Evolutionary conservation across 139 green algal species (phyloP), one percentile per base, ranked within the genome.

Genomic region (Zygnema cylindricum): DNA sequence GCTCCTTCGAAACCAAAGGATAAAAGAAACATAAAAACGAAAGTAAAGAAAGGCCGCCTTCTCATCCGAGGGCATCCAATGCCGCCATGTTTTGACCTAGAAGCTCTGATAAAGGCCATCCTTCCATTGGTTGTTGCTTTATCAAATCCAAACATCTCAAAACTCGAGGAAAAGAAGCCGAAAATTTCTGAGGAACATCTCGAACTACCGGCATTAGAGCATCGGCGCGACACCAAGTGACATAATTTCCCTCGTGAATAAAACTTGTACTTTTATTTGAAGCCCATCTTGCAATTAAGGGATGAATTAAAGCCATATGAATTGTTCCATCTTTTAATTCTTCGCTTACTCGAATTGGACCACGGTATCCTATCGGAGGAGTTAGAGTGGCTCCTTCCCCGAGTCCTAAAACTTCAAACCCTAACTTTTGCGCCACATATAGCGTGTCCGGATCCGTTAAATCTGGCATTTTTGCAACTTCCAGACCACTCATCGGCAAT

Each of bases 181-280:
- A 42, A 39, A 81, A 81, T 38, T 81, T 81, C 73, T 81, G 73
- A 35, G 73, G 73, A 16, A 81, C 73, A 39, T 81, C 73, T 16
- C 73, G 16, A 35, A 81, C 73, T 16, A 81, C 73, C 16, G 73
- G 73, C 73, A 81, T 39, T 38, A 81, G 73, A 35, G 73, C 73
- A 38, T 81, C 73, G 16, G 73, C 73, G 16, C 73, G 73, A 38
- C 73, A 81, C 73, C 73, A 81, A 38, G 36, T 81, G 36, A 81
- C 73, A 38, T 42, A 21, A 35, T 22, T 21, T 16, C 22, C 73
- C 16, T 39, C 22, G 73, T 21, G 73, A 38, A 21, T 22, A 38
- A 57, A 81, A 38, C 73, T 81, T 16, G 73, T 81, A 16, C 16
- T 38, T 16, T 16, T 38, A 38, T 81, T 16, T 38, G 73, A 16